Conservation (phyloP, 305 asterid species). For the Fraxinus floribunda region DNA sequence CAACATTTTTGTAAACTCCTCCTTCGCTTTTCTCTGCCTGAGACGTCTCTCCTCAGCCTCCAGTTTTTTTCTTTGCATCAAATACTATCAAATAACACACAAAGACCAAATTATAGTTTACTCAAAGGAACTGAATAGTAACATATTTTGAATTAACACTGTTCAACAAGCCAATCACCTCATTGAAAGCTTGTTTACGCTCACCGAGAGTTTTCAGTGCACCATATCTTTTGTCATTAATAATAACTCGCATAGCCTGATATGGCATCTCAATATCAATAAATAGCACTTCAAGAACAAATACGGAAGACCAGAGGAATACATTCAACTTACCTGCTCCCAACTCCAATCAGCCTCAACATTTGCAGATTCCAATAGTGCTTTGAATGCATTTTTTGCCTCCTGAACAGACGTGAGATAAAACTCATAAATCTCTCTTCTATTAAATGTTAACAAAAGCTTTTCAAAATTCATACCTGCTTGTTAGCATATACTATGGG, state of each 20-base stretch:
- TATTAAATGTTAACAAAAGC: constrained; percentile 16
- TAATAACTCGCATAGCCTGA: constrained; percentile 93
- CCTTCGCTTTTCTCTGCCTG: constrained; percentile 91
- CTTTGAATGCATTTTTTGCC: constrained; percentile 91
- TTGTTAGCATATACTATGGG: constrained; percentile 74
- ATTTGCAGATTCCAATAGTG: constrained; percentile 78
- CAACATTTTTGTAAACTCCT: constrained; percentile 86
- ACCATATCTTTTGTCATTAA: constrained; percentile 87
- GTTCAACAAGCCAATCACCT: constrained; percentile 46
- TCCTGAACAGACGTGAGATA: constrained; percentile 48
- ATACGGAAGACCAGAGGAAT: constrained; percentile 14
- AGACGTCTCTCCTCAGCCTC: constrained; percentile 96
- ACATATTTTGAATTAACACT: constrained; percentile 9
- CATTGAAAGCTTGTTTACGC: constrained; percentile 96
- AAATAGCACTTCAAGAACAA: constrained; percentile 19
- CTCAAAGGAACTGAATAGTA: constrained; percentile 16
- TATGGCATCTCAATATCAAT: constrained; percentile 25
- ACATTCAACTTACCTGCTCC: constrained; percentile 75
- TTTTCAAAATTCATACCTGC: constrained; percentile 55
- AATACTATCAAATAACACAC: constrained; percentile 45
- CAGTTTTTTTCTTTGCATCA: constrained; percentile 93
- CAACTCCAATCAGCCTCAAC: constrained; percentile 92
- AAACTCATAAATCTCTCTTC: constrained; percentile 10
- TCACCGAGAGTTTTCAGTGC: constrained; percentile 96
- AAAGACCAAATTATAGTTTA: constrained; percentile 15